Conservation (phyloP, 257 asterid species). For the Lantana camara region DNA sequence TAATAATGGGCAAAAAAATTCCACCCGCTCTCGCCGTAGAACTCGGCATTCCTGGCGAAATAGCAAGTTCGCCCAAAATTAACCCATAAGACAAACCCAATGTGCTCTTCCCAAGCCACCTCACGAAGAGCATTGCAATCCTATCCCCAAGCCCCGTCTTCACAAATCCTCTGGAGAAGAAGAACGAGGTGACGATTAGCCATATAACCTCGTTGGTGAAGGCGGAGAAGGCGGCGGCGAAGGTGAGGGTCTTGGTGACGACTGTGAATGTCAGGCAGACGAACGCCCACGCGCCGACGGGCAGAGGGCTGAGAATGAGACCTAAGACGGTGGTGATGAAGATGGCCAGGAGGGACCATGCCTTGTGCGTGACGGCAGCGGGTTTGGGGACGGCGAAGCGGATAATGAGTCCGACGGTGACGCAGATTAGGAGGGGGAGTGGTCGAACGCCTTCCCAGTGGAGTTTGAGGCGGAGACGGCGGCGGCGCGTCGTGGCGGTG, state of each 20-base stretch:
- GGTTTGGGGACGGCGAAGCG: conserved; percentile 82
- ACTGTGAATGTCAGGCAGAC: conserved; percentile 58
- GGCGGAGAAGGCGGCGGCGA: conserved; percentile 64
- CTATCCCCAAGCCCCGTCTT: conserved; percentile 89
- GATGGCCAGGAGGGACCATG: conserved; percentile 76
- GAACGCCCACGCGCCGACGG: conserved; percentile 77
- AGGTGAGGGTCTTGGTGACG: conserved; percentile 60
- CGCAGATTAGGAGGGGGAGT: conserved; percentile 52
- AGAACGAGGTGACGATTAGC: conserved; percentile 69
- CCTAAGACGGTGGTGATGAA: conserved; percentile 70
- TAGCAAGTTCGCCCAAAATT: conserved; percentile 56
- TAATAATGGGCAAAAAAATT: conserved; percentile 75
- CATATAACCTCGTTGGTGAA: too few relatives aligned
- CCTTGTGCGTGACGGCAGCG: conserved; percentile 38
- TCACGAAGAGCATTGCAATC: conserved; percentile 63
- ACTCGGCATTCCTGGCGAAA: conserved; percentile 87
- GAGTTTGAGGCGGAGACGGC: too few relatives aligned
- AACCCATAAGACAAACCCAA: conserved; percentile 75
- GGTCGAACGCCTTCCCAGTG: conserved; percentile 58
- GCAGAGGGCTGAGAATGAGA: too few relatives aligned
- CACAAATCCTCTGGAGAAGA: conserved; percentile 71
- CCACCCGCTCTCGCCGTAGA: conserved; percentile 83
- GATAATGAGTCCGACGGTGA: conserved; percentile 51
- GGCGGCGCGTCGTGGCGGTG: too few relatives aligned
- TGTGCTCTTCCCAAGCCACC: conserved; percentile 69